A percentile compares a stretch with the other conserved stretches of the same genome.
These are phyloP conservation scores for Vigna trinervia DNA, from an alignment of 306 rosid species.

Conservation along the genomic window DNA sequence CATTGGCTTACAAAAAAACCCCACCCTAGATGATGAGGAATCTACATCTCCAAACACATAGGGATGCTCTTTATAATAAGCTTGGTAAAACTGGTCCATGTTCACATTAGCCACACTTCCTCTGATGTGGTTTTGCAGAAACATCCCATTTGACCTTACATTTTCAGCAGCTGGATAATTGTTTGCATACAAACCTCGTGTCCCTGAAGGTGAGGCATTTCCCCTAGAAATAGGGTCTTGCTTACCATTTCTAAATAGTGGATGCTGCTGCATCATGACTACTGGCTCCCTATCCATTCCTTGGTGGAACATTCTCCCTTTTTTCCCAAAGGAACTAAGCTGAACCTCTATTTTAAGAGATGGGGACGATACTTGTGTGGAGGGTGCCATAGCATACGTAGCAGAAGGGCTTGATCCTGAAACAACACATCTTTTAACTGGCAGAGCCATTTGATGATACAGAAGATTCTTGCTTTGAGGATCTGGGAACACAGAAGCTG, in stretches of 20 bases:
- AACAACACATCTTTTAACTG: slow-evolving; percentile 68
- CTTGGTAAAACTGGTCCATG: slow-evolving; percentile 61
- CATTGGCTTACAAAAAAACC: slow-evolving; percentile 57
- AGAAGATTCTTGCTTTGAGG: slow-evolving; percentile 48
- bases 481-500: slow-evolving; percentile 55
- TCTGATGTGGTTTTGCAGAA: slow-evolving; percentile 50
- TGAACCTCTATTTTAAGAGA: slow-evolving; percentile 50
- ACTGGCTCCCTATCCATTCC: slow-evolving; percentile 66
- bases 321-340: slow-evolving; percentile 51
- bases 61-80: slow-evolving; percentile 47
- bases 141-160: slow-evolving; percentile 56
- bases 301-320: slow-evolving; percentile 57
- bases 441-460: slow-evolving; percentile 51
- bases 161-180: slow-evolving; percentile 45
- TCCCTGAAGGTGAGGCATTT: slow-evolving; percentile 58
- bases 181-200: slow-evolving; percentile 60
- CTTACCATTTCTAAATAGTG: slow-evolving; percentile 58
- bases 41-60: slow-evolving; percentile 46
- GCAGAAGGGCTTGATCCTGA: slow-evolving; percentile 56
- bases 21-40: slow-evolving; percentile 49
- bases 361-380: slow-evolving; percentile 56
- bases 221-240: slow-evolving; percentile 51
- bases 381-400: slow-evolving; percentile 52
- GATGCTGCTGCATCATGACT: slow-evolving; percentile 61
- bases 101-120: slow-evolving; percentile 10